Base-by-base conservation (phyloP, 768 basidiomycete species). In the Podaxis sp. region DNA sequence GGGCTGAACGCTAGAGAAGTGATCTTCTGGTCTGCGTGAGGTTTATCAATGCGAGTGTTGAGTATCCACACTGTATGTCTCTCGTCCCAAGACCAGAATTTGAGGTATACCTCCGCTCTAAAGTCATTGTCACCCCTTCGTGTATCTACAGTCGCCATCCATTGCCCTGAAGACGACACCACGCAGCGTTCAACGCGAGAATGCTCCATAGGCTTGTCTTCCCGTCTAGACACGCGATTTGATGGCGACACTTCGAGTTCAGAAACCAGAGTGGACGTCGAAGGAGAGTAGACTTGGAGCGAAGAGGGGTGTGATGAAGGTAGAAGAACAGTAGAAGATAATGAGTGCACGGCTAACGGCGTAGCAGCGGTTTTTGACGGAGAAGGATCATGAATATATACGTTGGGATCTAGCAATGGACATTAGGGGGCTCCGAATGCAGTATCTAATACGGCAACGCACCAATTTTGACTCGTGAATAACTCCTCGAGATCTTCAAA, bases 291-390 rank as follows among this genome's bases (percentile, higher is more conserved):
- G 26, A 90, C 86, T 77, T 99, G 96, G 44, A 99, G 79, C n/a
- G 95, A 93, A 2, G 96, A 95, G 0, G 95, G 91, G 70, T 99
- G 96, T 0, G 95, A 96, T 2, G 96, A 95, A 0, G 95, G 93
- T 15, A 99, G 82, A 66, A 98, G 82, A 64, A 99, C 78, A 4
- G 92, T 87, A 33, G 87, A 84, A 3, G 93, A 88, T 4, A 78
- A 75, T 2, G 81, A 76, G 73, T 98, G 96, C 48, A 91, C 79
- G 5, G 91, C 89, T 28, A 97, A 83, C 13, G 93, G 95, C 22
- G 82, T 77, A 6, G 75, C 64, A 7, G 70, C 70, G n/a, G 75
- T 66, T 62, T 75, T 78, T 36, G 83, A 82, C 3, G 79, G 72
- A 22, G 77, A 75, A 3, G 75, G 71, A 55, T 70, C 68, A 57